These are phyloP conservation scores for Penicillium tannophilum DNA, from an alignment of 495 filamentous ascomycete species.

Conservation along the genomic window DNA sequence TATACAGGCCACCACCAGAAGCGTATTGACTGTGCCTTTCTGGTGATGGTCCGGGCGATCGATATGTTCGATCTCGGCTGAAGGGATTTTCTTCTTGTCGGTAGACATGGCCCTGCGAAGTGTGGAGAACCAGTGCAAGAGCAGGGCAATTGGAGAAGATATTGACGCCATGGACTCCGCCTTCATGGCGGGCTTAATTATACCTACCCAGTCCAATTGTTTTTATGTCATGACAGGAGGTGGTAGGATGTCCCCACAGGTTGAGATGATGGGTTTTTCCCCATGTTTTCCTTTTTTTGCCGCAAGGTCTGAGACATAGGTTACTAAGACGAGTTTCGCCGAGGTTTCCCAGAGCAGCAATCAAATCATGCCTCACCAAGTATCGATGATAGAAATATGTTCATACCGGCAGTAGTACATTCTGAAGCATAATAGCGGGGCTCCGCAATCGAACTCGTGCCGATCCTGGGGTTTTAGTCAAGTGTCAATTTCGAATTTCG, in stretches of 20 bases:
- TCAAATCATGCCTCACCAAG: not conserved
- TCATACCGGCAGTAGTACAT: not conserved
- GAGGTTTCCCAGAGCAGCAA: conserved; percentile 23
- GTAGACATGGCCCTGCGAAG: conserved; percentile 15
- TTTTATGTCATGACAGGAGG: not conserved
- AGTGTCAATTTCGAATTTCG: conserved; percentile 15
- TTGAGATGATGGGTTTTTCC: conserved; percentile 16
- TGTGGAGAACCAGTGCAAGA: conserved; percentile 9
- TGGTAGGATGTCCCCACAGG: conserved; percentile 20
- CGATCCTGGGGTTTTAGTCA: conserved; percentile 1
- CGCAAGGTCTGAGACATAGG: not conserved
- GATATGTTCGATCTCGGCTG: conserved; percentile 27
- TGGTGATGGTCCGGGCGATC: conserved; percentile 19
- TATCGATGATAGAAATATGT: not conserved
- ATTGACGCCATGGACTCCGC: not conserved
- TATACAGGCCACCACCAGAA: conserved; percentile 34
- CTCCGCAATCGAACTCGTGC: not conserved
- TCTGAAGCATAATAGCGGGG: not conserved
- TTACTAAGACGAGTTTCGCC: conserved; percentile 21
- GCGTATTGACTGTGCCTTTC: conserved; percentile 25
- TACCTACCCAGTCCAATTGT: conserved; percentile 1
- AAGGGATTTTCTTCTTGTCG: conserved; percentile 10
- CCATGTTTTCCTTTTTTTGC: conserved; percentile 14
- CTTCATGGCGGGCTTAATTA: conserved; percentile 12
- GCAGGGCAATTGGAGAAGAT: conserved; percentile 9